These are phyloP conservation scores for Carpinus fangiana DNA, from an alignment of 306 rosid species.

Conservation along the genomic window DNA sequence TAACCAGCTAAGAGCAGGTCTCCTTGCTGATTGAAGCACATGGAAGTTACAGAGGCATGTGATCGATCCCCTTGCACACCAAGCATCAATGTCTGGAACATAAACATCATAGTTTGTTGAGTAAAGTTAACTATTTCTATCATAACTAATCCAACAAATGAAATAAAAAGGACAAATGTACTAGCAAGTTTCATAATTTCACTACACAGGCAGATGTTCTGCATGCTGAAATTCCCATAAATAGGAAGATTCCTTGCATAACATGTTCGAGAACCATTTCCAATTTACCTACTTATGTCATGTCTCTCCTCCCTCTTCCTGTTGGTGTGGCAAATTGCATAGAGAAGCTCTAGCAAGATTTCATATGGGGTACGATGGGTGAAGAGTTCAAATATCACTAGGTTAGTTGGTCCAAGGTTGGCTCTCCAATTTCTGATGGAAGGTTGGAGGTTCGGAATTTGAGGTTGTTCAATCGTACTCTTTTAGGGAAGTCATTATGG, in stretches of 20 bases:
- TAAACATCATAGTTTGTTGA: slow-evolving; percentile 23
- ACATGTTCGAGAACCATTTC: not conserved
- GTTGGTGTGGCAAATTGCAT: too few species aligned
- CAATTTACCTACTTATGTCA: too few species aligned
- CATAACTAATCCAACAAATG: not conserved
- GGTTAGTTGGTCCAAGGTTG: too few species aligned
- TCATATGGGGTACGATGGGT: too few species aligned
- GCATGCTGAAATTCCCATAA: not conserved
- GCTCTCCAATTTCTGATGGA: too few species aligned
- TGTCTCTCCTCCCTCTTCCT: too few species aligned
- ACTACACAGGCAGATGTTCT: slow-evolving; percentile 3
- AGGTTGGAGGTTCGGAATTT: too few species aligned
- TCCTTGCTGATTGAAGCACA: slow-evolving; percentile 93
- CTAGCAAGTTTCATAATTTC: not conserved
- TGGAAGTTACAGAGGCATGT: slow-evolving; percentile 76
- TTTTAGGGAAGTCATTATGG: too few species aligned
- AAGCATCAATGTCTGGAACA: slow-evolving; percentile 74
- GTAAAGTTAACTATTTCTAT: slow-evolving; percentile 22
- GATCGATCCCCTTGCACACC: slow-evolving; percentile 80
- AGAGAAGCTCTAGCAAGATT: too few species aligned
- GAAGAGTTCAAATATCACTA: too few species aligned
- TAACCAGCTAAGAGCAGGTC: slow-evolving; percentile 97
- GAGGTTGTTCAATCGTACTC: too few species aligned
- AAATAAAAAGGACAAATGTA: not conserved
- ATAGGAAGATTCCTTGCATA: not conserved